Evolutionary conservation across 345 rosid genomes (phyloP).

Genomic region (Dimocarpus longan): DNA sequence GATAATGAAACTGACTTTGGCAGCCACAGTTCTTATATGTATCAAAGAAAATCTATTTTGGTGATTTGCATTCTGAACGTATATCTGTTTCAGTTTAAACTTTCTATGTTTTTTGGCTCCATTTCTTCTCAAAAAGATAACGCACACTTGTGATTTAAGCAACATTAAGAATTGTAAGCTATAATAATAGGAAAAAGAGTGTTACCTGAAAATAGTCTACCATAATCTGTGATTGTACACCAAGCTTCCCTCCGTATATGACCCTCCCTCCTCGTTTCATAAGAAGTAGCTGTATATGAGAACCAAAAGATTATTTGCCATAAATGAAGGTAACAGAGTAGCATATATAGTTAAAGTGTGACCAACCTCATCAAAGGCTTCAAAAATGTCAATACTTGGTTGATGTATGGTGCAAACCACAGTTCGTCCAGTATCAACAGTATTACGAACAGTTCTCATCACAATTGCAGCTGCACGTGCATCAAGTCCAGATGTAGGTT

Average conservation of each 20-base stretch:
- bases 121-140: no score
- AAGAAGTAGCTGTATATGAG: slow-evolving; percentile 43
- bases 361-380: slow-evolving; percentile 72
- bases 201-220: slow-evolving; percentile 56
- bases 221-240: slow-evolving; percentile 49
- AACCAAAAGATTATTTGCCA: slow-evolving; percentile 1
- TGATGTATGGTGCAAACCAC: slow-evolving; percentile 66
- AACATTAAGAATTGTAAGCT: not conserved
- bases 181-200: not conserved
- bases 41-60: no score
- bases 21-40: no score
- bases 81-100: no score
- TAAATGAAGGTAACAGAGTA: slow-evolving; percentile 5
- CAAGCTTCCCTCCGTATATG: slow-evolving; percentile 53
- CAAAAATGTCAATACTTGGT: slow-evolving; percentile 64
- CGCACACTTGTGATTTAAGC: not conserved
- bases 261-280: slow-evolving; percentile 65
- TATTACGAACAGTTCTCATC: slow-evolving; percentile 59
- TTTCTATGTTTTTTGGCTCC: no score
- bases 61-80: no score
- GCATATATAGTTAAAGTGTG: not conserved
- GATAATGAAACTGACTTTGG: no score
- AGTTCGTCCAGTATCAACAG: slow-evolving; percentile 63
- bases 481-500: slow-evolving; percentile 64
- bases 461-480: slow-evolving; percentile 67